Evolutionary conservation across 345 rosid species (phyloP).

Genomic region (Balakata baccata): DNA sequence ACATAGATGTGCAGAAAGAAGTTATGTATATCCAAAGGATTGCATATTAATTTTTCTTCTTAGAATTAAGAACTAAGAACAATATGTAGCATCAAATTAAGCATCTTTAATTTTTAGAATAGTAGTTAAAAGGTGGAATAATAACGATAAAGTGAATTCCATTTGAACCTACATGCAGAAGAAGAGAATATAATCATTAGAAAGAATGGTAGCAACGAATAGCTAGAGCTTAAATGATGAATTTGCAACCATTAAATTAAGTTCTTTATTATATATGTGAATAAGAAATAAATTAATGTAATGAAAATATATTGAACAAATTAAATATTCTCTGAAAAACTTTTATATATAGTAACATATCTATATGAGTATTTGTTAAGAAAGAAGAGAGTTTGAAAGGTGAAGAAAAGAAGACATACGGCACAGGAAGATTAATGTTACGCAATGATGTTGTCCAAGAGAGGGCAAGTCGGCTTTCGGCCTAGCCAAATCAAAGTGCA

Average conservation of each 20-base stretch:
- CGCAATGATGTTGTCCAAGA: conserved; percentile 50
- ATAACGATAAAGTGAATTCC: conserved; percentile 39
- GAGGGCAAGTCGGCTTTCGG: conserved; percentile 35
- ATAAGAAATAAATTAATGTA: too few relatives aligned
- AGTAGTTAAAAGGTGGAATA: conserved; percentile 25
- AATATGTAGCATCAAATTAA: conserved; percentile 32
- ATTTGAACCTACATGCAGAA: conserved; percentile 41
- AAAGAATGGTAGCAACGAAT: conserved; percentile 29
- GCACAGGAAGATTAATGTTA: conserved; percentile 29
- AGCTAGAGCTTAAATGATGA: conserved; percentile 19
- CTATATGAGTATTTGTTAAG: too few relatives aligned
- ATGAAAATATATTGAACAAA: too few relatives aligned
- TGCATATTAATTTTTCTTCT: not conserved
- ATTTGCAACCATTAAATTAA: conserved; percentile 14
- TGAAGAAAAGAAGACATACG: conserved; percentile 14
- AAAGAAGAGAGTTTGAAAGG: conserved; percentile 16
- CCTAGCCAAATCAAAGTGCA: conserved; percentile 10
- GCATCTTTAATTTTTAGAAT: conserved; percentile 23
- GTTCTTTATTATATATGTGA: too few relatives aligned
- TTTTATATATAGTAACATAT: too few relatives aligned
- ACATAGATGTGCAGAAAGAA: not conserved
- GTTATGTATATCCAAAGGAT: too few relatives aligned
- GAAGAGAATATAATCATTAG: conserved; percentile 54
- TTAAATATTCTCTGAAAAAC: too few relatives aligned
- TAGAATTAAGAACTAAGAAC: conserved; percentile 13